Base-by-base conservation (phyloP, 2,329 filamentous ascomycete genomes). In the Alternaria brassicae region DNA sequence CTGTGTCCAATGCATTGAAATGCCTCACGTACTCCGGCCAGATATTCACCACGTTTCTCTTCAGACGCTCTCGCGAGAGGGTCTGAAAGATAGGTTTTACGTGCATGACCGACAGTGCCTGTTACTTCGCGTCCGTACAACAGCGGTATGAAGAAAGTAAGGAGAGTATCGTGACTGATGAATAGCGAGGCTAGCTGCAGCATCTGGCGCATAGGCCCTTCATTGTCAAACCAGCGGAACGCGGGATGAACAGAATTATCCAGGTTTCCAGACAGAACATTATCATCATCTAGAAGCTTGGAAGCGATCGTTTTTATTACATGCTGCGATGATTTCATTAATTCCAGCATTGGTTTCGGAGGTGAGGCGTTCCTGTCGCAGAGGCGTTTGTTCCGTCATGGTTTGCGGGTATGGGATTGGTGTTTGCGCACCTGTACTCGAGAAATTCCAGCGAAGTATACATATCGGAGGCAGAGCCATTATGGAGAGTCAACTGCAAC, bases 111-210 rank as follows among this genome's bases (percentile, higher is more conserved):
- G 39, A 57, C 52, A n/a, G 10, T 44, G 17, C 25, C 58, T 13
- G 47, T 55, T n/a, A 71, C 41, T 28, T 65, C 52, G 27, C 44
- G 57, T 27, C 75, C 75, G 30, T 72, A 70, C 2, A 74, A 54
- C 21, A 75, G 60, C 5, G 67, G 66, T 19, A 76, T 60, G 41
- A 75, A 77, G 53, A 75, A 77, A 34, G 65, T 61, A 5, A 77
- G 62, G 17, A 72, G 55, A 10, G 67, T 62, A 19, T 74, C 70
- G 23, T 71, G 57, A 7, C 65, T 48, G n/a, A 77, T 62, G 40
- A 75, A 75, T 23, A 73, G 72, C 3, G 75, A 77, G 19, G 74
- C 75, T 13, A 77, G 64, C 21, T 62, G 71, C 27, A 77, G 66
- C 48, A 66, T 62, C 37, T 70, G 71, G 7, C 63, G 53, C 44